phyloP scores from a whole-genome alignment of 192 early-diverging fungal species.

The Obelidium mucronatum region DNA sequence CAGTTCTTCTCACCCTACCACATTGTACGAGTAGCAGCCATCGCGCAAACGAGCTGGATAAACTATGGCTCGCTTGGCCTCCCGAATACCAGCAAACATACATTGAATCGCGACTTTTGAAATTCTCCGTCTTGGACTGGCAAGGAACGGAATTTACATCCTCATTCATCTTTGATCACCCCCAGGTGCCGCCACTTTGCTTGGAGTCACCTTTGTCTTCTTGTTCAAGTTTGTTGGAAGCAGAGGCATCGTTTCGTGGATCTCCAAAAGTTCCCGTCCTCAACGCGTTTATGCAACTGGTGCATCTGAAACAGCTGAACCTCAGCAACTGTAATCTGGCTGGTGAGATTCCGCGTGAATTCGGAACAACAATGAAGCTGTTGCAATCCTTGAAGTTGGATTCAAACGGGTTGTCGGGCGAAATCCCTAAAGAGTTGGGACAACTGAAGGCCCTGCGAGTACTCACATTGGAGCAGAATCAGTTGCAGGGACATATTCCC shows the following conservation, averaged over 20 bases:
- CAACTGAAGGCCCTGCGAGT: not conserved
- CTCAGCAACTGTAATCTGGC: not conserved
- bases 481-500: not conserved
- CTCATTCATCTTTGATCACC: not conserved
- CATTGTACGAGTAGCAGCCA: no score
- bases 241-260: not conserved
- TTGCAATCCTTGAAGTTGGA: not conserved
- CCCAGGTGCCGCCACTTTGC: not conserved
- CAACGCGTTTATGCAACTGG: not conserved
- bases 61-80: not conserved
- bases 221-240: not conserved
- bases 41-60: not conserved
- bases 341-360: not conserved
- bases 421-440: not conserved
- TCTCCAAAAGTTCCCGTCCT: not conserved
- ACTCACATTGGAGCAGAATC: not conserved
- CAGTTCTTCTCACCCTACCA: no score
- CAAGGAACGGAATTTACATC: not conserved
- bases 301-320: not conserved
- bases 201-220: not conserved
- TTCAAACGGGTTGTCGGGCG: constrained; percentile 6
- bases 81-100: not conserved
- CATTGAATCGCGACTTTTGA: not conserved
- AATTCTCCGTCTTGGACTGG: not conserved
- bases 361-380: not conserved